These are phyloP conservation scores for Chaetomidium leptoderma DNA, from an alignment of 495 filamentous ascomycete species.

Conservation along the genomic window DNA sequence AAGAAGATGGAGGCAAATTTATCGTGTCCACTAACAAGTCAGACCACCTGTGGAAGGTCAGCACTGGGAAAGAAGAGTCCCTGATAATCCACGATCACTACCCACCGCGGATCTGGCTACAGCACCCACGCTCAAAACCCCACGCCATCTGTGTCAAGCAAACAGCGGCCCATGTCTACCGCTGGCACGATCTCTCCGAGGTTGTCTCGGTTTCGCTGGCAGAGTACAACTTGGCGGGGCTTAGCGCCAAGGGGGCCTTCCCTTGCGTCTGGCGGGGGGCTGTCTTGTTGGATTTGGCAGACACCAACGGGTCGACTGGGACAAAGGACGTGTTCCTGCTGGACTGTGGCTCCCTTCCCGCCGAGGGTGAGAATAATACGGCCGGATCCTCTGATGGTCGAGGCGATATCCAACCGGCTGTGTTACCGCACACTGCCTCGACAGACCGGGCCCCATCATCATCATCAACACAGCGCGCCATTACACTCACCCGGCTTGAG, in stretches of 20 bases:
- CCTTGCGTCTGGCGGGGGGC: background rate
- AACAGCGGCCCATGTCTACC: background rate
- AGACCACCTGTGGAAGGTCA: conserved; percentile 27
- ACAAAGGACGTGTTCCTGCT: background rate
- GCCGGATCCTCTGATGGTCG: no score
- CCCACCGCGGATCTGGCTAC: background rate
- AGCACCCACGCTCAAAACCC: background rate
- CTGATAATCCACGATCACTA: background rate
- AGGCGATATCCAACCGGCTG: background rate
- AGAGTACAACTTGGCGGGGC: background rate
- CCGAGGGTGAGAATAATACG: background rate
- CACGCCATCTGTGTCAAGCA: background rate
- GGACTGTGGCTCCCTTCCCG: background rate
- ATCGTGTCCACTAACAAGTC: conserved; percentile 25
- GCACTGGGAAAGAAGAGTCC: background rate
- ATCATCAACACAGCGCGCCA: background rate
- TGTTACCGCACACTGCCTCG: background rate
- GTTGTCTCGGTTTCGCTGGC: background rate
- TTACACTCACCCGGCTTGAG: background rate
- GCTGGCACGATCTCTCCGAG: background rate
- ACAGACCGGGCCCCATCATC: background rate
- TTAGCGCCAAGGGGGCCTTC: background rate
- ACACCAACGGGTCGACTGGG: conserved; percentile 4
- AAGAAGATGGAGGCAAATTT: conserved; percentile 19
- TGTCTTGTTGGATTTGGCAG: background rate